A percentile compares a stretch with the other conserved stretches of the same genome.
phyloP scores from a whole-genome alignment of 495 filamentous ascomycete species.

The Hyaloscypha finlandica region DNA sequence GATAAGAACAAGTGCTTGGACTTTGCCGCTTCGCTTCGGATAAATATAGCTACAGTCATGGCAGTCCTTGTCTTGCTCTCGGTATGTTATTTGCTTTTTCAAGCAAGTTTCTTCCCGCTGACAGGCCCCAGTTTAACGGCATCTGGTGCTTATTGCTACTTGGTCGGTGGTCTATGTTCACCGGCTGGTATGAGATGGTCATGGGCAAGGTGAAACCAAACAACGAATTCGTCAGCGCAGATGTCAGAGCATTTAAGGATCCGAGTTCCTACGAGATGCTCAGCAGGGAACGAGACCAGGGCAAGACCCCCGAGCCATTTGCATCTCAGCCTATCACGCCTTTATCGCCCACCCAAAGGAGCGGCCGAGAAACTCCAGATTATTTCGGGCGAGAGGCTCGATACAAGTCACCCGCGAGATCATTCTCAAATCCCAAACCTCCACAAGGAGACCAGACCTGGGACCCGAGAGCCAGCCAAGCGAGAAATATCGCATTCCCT shows the following conservation, averaged over 20 bases:
- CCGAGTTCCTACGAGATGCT: constrained; percentile 80
- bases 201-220: constrained; percentile 42
- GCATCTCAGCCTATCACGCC: constrained; percentile 39
- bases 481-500: constrained; percentile 20
- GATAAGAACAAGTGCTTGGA: constrained; percentile 66
- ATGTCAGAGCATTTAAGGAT: constrained; percentile 68
- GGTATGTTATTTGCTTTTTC: constrained; percentile 47
- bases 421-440: constrained; percentile 59
- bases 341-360: constrained; percentile 41
- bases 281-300: constrained; percentile 48
- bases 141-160: constrained; percentile 83
- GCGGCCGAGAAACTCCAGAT: constrained; percentile 40
- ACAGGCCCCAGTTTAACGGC: constrained; percentile 64
- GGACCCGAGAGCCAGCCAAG: constrained; percentile 42
- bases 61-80: constrained; percentile 81
- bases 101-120: constrained; percentile 27
- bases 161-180: constrained; percentile 77
- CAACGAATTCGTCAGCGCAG: constrained; percentile 85
- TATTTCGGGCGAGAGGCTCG: constrained; percentile 53
- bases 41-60: constrained; percentile 75
- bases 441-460: constrained; percentile 37
- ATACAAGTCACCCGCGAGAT: constrained; percentile 58
- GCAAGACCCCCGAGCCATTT: constrained; percentile 49
- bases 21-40: constrained; percentile 56
- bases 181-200: constrained; percentile 76